Percentiles rank a stretch among this genome's conserved stretches.
Evolutionary conservation across 2,329 filamentous ascomycete species (phyloP).

Genomic region (Trichoderma atroviride): DNA sequence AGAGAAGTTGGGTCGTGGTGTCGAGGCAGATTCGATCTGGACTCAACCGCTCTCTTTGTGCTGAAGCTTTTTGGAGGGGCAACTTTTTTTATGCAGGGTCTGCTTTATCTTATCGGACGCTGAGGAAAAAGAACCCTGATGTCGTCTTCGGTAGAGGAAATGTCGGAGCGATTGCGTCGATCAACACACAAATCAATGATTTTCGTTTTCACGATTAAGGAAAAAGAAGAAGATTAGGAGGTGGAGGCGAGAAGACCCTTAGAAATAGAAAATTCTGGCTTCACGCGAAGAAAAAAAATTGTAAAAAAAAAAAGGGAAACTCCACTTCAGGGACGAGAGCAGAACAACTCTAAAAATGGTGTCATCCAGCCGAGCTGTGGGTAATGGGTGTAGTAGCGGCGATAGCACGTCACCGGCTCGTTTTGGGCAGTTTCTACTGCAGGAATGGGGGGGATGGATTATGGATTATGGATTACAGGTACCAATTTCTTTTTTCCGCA

Average conservation of each 20-base stretch:
- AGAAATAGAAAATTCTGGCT: background rate
- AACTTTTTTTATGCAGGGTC: conserved; percentile 26
- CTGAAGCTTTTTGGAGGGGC: background rate
- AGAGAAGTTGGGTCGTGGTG: background rate
- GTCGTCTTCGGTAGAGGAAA: background rate
- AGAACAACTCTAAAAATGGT: conserved; percentile 30
- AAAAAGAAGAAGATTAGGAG: background rate
- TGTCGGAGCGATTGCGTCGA: background rate
- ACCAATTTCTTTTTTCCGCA: background rate
- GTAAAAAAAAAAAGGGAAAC: conserved; percentile 5
- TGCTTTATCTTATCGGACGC: conserved; percentile 22
- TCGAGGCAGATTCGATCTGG: background rate
- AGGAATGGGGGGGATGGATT: background rate
- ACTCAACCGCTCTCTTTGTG: background rate
- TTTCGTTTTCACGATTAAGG: background rate
- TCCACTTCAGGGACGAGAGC: conserved; percentile 26
- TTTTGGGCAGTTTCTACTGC: background rate
- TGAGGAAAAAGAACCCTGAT: background rate
- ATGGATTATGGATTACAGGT: background rate
- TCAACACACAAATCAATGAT: background rate
- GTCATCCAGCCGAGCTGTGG: conserved; percentile 28
- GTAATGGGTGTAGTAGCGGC: conserved; percentile 3
- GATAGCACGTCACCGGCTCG: conserved; percentile 23
- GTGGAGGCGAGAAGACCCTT: conserved; percentile 1
- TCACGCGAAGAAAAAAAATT: background rate